phyloP scores from a whole-genome alignment of 306 rosid genomes.

The Trichosanthes truncata region DNA sequence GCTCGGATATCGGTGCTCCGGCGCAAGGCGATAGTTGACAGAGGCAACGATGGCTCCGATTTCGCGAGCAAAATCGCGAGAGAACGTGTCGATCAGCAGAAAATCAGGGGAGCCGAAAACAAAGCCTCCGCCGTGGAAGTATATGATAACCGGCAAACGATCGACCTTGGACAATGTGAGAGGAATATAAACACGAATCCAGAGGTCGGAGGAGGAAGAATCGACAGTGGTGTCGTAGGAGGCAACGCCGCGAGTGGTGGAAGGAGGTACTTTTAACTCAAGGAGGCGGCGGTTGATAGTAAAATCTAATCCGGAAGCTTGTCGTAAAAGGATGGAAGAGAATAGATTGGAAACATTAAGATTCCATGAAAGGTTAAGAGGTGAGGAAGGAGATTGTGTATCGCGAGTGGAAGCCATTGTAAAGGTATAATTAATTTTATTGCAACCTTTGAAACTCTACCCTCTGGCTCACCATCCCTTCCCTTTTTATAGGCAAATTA shows the following conservation, averaged over 20 bases:
- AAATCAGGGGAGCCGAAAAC: not conserved
- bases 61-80: not conserved
- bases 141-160: not conserved
- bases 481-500: not conserved
- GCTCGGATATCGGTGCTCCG: not conserved
- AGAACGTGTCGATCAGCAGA: not conserved
- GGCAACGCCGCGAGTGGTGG: not conserved
- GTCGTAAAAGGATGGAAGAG: not conserved
- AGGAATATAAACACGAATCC: not conserved
- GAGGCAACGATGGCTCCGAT: not conserved
- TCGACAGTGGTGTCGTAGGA: not conserved
- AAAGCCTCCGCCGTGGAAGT: constrained; percentile 4
- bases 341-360: not conserved
- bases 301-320: not conserved
- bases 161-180: not conserved
- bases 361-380: not conserved
- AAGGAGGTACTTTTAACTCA: not conserved
- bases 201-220: not conserved
- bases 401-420: not conserved
- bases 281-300: not conserved
- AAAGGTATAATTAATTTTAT: no score
- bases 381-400: not conserved
- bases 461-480: not conserved
- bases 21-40: constrained; percentile 2
- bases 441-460: no score